These are phyloP conservation scores for Fonsecaea multimorphosa DNA, from an alignment of 2,329 filamentous ascomycete species.

Conservation along the genomic window DNA sequence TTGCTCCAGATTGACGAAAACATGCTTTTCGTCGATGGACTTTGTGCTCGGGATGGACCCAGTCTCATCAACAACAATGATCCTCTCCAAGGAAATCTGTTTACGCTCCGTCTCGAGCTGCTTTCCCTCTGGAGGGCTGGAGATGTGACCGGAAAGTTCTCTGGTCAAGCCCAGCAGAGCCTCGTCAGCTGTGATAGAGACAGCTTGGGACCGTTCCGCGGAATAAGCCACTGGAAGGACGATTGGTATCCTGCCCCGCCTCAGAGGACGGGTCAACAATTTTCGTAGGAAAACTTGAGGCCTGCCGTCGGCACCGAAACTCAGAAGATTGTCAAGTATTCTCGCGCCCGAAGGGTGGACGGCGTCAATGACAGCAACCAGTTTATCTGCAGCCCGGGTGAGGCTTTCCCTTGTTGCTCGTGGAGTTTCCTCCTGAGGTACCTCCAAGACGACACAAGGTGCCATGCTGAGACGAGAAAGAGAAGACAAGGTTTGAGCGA, in stretches of 20 bases:
- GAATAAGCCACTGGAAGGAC: slow-evolving; percentile 70
- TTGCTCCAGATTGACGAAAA: slow-evolving; percentile 93
- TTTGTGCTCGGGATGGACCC: slow-evolving; percentile 73
- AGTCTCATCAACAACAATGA: slow-evolving; percentile 86
- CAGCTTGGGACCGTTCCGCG: slow-evolving; percentile 54
- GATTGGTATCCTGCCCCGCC: slow-evolving; percentile 72
- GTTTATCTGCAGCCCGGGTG: slow-evolving; percentile 70
- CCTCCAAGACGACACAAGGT: slow-evolving; percentile 81
- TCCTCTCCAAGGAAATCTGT: slow-evolving; percentile 73
- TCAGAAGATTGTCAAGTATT: slow-evolving; percentile 66
- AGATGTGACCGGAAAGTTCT: slow-evolving; percentile 73
- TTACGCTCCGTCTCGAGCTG: slow-evolving; percentile 54
- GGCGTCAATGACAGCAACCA: slow-evolving; percentile 75
- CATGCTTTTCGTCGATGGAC: slow-evolving; percentile 63
- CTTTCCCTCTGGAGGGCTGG: slow-evolving; percentile 51
- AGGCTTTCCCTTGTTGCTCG: slow-evolving; percentile 54
- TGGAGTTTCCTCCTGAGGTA: slow-evolving; percentile 43
- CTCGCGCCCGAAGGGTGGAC: slow-evolving; percentile 72
- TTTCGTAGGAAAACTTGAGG: slow-evolving; percentile 51
- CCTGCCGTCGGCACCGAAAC: slow-evolving; percentile 47
- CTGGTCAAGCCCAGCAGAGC: slow-evolving; percentile 77
- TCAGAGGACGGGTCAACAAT: slow-evolving; percentile 69
- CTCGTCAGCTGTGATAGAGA: slow-evolving; percentile 63
- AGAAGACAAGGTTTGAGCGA: slow-evolving; percentile 83
- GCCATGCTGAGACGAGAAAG: slow-evolving; percentile 80